These are phyloP conservation scores for Ceratocystis cubensis DNA, from an alignment of 2,329 filamentous ascomycete species.

Conservation along the genomic window DNA sequence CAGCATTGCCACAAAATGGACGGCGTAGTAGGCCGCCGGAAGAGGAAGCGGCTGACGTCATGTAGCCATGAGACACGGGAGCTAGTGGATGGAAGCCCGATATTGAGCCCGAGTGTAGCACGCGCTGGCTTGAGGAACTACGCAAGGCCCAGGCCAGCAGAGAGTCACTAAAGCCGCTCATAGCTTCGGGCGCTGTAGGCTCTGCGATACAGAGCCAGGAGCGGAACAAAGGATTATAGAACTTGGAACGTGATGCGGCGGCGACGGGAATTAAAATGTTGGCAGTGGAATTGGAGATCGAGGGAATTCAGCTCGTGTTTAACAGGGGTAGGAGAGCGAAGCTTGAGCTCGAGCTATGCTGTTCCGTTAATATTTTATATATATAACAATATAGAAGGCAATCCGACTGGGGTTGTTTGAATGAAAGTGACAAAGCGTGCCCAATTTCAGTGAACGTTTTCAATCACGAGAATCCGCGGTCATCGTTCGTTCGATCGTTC, in stretches of 20 bases:
- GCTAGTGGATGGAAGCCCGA: conserved; percentile 42
- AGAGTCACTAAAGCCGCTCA: conserved; percentile 20
- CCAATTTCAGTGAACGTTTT: no score
- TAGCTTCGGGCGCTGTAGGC: conserved; percentile 8
- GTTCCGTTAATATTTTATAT: no score
- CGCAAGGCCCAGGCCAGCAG: conserved; percentile 17
- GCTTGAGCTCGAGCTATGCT: no score
- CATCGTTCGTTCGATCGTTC: no score
- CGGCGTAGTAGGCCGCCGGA: conserved; percentile 42
- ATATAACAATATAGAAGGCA: no score
- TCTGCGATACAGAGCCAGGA: conserved; percentile 8
- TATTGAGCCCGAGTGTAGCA: conserved; percentile 48
- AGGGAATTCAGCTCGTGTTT: no score
- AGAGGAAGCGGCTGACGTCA: conserved; percentile 29
- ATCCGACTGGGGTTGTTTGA: no score
- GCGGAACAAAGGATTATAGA: neutral
- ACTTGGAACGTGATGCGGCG: neutral
- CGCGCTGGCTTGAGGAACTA: conserved; percentile 32
- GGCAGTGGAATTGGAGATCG: no score
- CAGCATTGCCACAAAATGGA: conserved; percentile 72
- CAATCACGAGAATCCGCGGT: no score
- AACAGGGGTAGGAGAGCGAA: no score
- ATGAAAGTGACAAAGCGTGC: no score
- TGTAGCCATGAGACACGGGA: conserved; percentile 43
- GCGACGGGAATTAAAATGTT: no score